Base-by-base conservation (phyloP, 1,284 basidiomycete species). In the Ceratobasidium sp. region DNA sequence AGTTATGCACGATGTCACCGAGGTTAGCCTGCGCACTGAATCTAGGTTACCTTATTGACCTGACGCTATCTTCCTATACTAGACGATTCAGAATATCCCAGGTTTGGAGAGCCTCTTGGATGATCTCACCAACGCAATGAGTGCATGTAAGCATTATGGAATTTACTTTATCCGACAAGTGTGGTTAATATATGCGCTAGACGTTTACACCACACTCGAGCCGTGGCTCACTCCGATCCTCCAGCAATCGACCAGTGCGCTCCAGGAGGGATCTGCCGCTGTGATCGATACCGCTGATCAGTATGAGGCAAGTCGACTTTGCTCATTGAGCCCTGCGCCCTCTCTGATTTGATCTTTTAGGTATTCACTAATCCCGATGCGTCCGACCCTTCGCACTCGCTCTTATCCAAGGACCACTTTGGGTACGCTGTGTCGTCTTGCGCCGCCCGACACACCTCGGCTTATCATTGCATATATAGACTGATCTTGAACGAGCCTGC, bases 261-360 rank as follows among this genome's bases (percentile, higher is more conserved):
- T 93, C 7, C 85, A 86, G 60, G 87, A 89, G 79, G 88, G 89
- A 14, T 90, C 89, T 77, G 89, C 90, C 80, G 88, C 89, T 22
- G 89, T 93, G 75, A 91, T 93, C 78, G 87, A 92, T 80, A 87
- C 86, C 27, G 87, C 89, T 44, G 91, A 93, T 78, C 91, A 93
- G 82, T 91, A 89, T 76, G 84, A 87, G 78, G 90, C 87, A 77
- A 56, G 78, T 76, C 17, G n/a, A n/a, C 19, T 41, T n/a, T 44
- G 53, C 59, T 59, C 33, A 15, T 4, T 7, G 17, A 24, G 19
- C 44, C 31, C 64, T 22, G 31, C 33, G 22, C 33, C 36, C 60
- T 44, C 66, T 59, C 45, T 66, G 47, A 60, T 74, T 81, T 47
- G 75, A 65, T 29, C 4, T 41, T 41, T 5, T 79, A 89, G 86